Base-by-base conservation (phyloP, 768 basidiomycete genomes). In the Omphalotus guepiniiformis region DNA sequence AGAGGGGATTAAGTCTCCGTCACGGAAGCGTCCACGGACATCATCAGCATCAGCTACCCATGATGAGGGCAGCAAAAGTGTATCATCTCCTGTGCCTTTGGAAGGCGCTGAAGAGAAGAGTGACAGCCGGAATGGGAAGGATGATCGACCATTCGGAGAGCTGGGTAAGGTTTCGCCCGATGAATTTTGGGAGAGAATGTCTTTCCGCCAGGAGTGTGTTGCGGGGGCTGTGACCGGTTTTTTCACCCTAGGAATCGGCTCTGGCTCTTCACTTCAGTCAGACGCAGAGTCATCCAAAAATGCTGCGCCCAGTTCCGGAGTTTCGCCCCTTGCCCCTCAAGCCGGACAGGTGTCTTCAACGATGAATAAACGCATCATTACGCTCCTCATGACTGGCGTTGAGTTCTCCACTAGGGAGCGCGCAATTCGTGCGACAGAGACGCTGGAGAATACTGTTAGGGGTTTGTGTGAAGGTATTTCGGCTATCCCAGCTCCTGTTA, bases 151-250 rank as follows among this genome's bases (percentile, higher is more conserved):
- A 25, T 58, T 69, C 43, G 82, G 78, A 39, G 80, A 83, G 57
- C 69, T 90, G 43, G 69, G 61, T 13, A 76, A 70, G 52, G 84
- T 90, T 40, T 66, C 69, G 0, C 57, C 78, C 30, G 85, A 85
- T 32, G 94, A 96, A 59, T 99, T 94, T 65, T 99, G 95, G 94
- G 93, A 96, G 65, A 79, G 93, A 13, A 93, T 99, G 87, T 91
- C 85, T 32, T 95, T 89, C 65, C 78, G 96, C 22, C 95, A 97
- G 61, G 96, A 99, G 65, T 97, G 95, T 60, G 77, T 87, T 37
- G 78, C 84, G 28, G 93, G 94, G 2, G 87, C 89, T 2, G 79
- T 95, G 13, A 97, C 93, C 2, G 95, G 89, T 0, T 99, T 99
- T 70, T 97, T 97, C 61, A 78, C 80, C n/a, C 55, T 88, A 53